These are phyloP conservation scores for Stephania yunnanensis DNA, from an alignment of 164 flowering plant genomes.

Conservation along the genomic window DNA sequence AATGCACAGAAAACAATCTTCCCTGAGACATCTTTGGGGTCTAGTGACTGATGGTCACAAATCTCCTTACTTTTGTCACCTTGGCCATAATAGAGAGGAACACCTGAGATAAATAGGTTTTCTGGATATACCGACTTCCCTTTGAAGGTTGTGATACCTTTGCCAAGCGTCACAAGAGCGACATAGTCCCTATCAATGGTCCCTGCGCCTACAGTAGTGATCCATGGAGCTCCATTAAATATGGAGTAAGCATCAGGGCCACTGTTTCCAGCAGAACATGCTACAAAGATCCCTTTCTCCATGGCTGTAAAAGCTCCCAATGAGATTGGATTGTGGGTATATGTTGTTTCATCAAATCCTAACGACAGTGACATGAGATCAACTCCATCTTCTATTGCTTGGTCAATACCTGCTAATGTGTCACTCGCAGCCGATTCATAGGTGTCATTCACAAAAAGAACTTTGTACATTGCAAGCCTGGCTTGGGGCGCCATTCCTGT, in stretches of 20 bases:
- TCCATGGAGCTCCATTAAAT: slow-evolving; percentile 9
- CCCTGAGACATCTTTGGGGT: slow-evolving; percentile 2
- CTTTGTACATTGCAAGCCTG: slow-evolving; percentile 13
- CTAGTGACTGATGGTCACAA: not conserved
- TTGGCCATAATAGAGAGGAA: slow-evolving; percentile 13
- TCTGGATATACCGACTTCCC: slow-evolving; percentile 15
- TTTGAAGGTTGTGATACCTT: slow-evolving; percentile 2
- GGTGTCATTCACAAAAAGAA: not conserved
- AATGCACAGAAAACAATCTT: slow-evolving; percentile 13
- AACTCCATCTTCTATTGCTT: slow-evolving; percentile 11
- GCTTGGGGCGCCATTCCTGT: slow-evolving; percentile 10
- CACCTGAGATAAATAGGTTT: not conserved
- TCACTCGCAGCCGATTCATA: slow-evolving; percentile 2
- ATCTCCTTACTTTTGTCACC: slow-evolving; percentile 8
- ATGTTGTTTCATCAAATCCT: not conserved
- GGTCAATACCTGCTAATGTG: slow-evolving; percentile 7
- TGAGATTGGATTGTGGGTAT: slow-evolving; percentile 5
- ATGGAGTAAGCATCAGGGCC: slow-evolving; percentile 6
- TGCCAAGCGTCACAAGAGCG: slow-evolving; percentile 6
- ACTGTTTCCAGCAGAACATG: slow-evolving; percentile 9
- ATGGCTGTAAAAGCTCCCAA: slow-evolving; percentile 10
- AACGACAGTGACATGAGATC: slow-evolving; percentile 11
- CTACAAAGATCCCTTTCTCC: slow-evolving; percentile 13
- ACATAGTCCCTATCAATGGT: slow-evolving; percentile 8
- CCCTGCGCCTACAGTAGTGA: slow-evolving; percentile 11